Evolutionary conservation across 75 land plant species (phyloP).

Genomic region (Selaginella tamariscina): DNA sequence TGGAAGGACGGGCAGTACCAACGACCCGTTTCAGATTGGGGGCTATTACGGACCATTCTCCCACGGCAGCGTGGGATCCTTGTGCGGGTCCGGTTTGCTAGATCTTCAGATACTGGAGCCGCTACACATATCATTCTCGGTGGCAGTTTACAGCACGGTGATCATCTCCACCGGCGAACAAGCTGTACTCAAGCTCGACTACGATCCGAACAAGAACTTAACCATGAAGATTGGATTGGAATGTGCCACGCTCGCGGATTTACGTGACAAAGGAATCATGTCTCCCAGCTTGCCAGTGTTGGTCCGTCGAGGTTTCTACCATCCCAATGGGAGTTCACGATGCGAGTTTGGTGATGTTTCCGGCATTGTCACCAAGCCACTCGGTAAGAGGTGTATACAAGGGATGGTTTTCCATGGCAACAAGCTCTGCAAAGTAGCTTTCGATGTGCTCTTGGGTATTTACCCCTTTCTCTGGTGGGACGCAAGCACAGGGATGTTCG

Average conservation of each 20-base stretch:
- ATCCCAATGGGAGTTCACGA: not conserved
- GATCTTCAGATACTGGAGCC: not conserved
- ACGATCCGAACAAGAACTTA: not conserved
- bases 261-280: not conserved
- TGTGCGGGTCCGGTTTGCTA: not conserved
- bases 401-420: not conserved
- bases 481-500: slow-evolving; percentile 1
- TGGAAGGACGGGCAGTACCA: not conserved
- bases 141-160: not conserved
- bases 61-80: not conserved
- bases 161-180: not conserved
- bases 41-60: not conserved
- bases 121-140: not conserved
- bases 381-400: not conserved
- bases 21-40: not conserved
- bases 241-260: not conserved
- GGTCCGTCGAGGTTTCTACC: not conserved
- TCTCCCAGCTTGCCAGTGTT: not conserved
- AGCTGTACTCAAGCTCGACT: not conserved
- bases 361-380: not conserved
- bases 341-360: not conserved
- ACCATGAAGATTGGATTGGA: not conserved
- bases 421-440: not conserved
- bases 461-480: not conserved
- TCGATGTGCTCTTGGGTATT: not conserved